Evolutionary conservation across 192 early-diverging fungal genomes (phyloP), one percentile per base, ranked within the genome.

Genomic region (Rhizophagus sp.): DNA sequence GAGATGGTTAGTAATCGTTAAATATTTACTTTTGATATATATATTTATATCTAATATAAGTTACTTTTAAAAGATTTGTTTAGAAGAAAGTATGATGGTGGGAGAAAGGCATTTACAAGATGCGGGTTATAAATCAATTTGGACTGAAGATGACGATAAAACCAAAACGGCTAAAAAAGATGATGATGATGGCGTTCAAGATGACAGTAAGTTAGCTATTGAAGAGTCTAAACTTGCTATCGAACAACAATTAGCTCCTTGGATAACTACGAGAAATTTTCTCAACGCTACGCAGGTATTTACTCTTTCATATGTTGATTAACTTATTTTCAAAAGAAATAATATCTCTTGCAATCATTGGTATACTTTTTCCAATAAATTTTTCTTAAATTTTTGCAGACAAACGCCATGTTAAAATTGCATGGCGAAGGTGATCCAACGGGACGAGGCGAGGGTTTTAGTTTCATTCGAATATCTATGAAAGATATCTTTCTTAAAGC

Each of bases 341-440:
- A 9, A 39, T 44, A 30, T 30, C 1, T 30, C 1, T n/a, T n/a
- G n/a, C n/a, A n/a, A n/a, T n/a, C n/a, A n/a, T n/a, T n/a, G n/a
- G n/a, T n/a, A n/a, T n/a, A n/a, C n/a, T n/a, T n/a, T n/a, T n/a
- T n/a, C n/a, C n/a, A n/a, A n/a, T n/a, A 30, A 30, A 1, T 30
- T 30, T 8, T 39, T 36, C 33, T 0, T 13, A 57, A 13, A 10
- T 19, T 27, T n/a, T 57, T 50, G 0, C 24, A 79, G 78, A 62
- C 94, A 64, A 99, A 99, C 82, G 95, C 95, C 13, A 96, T 97
- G 96, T 86, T 98, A 66, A 93, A 97, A 86, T 89, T 99, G 12
- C 94, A 95, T 81, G 98, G 98, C 24, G 93, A 93, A n/a, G 98
- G 96, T 71, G 98, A 99, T 85, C 98, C 98, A 8, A 97, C 97